Percentiles rank a stretch among this genome's conserved stretches.
These are phyloP conservation scores for Cercospora berteroae DNA, from an alignment of 2,329 filamentous ascomycete genomes.

Conservation along the genomic window DNA sequence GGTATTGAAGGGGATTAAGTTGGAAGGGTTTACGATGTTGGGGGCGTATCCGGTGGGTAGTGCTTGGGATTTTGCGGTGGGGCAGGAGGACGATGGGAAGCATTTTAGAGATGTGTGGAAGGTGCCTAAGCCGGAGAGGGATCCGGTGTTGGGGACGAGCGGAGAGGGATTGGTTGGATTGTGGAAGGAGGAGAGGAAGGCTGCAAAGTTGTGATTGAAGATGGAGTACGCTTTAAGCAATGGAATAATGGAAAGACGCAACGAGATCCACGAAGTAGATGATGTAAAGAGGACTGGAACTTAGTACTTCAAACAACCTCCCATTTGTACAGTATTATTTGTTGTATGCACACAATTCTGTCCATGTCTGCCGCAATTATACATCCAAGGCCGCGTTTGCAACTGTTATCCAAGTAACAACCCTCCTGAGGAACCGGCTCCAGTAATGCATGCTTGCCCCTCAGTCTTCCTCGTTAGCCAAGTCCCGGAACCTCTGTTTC, in stretches of 20 bases:
- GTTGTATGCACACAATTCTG: background rate
- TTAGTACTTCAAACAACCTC: background rate
- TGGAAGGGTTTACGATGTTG: conserved; percentile 56
- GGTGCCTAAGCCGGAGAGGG: conserved; percentile 46
- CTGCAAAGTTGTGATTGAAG: background rate
- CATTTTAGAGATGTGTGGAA: conserved; percentile 48
- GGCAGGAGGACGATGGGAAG: conserved; percentile 46
- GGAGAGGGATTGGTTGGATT: conserved; percentile 40
- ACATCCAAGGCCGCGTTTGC: background rate
- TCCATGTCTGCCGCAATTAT: background rate
- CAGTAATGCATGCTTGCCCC: background rate
- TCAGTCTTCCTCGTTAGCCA: background rate
- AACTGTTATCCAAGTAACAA: background rate
- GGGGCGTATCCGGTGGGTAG: conserved; percentile 54
- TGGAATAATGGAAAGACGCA: background rate
- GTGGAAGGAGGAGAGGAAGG: conserved; percentile 26
- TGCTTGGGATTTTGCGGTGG: conserved; percentile 53
- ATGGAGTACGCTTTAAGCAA: background rate
- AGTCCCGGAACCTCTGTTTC: background rate
- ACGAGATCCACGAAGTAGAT: background rate
- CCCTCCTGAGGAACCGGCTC: background rate
- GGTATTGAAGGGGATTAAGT: conserved; percentile 39
- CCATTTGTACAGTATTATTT: conserved; percentile 8
- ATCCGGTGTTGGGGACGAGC: conserved; percentile 49
- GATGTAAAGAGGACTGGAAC: background rate